These are phyloP conservation scores for Maudiozyma pseudohumilis DNA, from an alignment of 805 yeast genomes.

Conservation along the genomic window DNA sequence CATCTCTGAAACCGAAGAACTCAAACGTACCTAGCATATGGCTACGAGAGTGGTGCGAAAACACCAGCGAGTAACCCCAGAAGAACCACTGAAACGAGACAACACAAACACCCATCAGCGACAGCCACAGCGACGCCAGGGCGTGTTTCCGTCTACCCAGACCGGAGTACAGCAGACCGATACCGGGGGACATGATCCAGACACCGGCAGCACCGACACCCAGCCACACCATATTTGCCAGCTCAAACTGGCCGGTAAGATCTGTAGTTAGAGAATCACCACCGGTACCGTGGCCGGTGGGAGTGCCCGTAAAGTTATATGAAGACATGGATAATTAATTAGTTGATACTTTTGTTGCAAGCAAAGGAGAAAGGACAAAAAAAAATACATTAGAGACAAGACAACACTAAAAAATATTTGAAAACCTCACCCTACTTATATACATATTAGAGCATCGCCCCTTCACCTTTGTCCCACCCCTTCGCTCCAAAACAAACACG, in stretches of 20 bases:
- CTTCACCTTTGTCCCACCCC: too few species aligned
- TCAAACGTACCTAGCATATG: conserved; percentile 74
- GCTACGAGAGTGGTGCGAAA: conserved; percentile 53
- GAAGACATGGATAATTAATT: conserved; percentile 18
- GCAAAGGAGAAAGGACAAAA: background rate
- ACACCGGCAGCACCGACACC: conserved; percentile 71
- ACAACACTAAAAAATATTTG: too few species aligned
- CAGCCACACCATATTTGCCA: conserved; percentile 80
- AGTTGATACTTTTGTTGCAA: background rate
- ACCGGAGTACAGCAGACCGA: conserved; percentile 89
- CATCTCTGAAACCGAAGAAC: conserved; percentile 72
- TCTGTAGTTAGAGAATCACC: conserved; percentile 70
- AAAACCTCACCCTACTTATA: too few species aligned
- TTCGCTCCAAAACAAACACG: too few species aligned
- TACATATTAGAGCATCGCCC: too few species aligned
- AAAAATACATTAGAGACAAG: too few species aligned
- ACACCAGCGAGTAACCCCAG: conserved; percentile 93
- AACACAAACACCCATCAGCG: conserved; percentile 77
- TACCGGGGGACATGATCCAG: conserved; percentile 95
- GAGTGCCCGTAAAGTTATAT: conserved; percentile 31
- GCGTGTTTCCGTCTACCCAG: conserved; percentile 92
- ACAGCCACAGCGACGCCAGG: conserved; percentile 87
- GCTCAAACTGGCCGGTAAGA: conserved; percentile 58
- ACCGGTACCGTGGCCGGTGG: conserved; percentile 60
- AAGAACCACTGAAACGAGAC: conserved; percentile 94